Percentiles rank a stretch among this genome's conserved stretches.
Evolutionary conservation across 2,329 filamentous ascomycete species (phyloP).

Genomic region (Stemphylium vesicarium): DNA sequence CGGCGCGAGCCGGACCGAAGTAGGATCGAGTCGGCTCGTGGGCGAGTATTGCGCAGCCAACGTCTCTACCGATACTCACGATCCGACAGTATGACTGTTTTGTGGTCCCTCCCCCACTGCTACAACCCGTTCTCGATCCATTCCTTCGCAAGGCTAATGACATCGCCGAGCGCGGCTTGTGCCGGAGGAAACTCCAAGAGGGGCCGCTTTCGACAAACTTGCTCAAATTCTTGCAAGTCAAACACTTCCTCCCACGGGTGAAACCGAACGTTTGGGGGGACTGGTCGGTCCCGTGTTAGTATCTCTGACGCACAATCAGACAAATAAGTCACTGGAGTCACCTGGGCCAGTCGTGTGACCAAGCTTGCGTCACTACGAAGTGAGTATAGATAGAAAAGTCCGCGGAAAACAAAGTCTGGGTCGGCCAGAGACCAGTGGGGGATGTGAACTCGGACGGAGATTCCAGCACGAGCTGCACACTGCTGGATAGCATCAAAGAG

Average conservation of each 20-base stretch:
- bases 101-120: too few relatives aligned
- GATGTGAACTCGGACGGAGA: conserved; percentile 4
- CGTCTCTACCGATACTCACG: too few relatives aligned
- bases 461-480: not conserved
- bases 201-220: not conserved
- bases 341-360: not conserved
- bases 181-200: not conserved
- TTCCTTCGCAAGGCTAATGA: not conserved
- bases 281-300: not conserved
- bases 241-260: not conserved
- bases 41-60: too few relatives aligned
- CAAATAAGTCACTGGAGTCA: not conserved
- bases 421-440: not conserved
- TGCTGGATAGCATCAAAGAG: not conserved
- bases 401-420: not conserved
- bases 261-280: not conserved
- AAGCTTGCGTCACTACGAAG: not conserved
- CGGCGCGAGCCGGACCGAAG: too few relatives aligned
- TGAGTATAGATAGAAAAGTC: not conserved
- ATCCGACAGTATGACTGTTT: too few relatives aligned
- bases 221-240: not conserved
- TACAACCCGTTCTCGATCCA: conserved; percentile 1
- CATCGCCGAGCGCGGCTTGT: not conserved
- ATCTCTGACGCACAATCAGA: not conserved
- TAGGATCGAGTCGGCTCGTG: too few relatives aligned